phyloP scores from a whole-genome alignment of 2,329 filamentous ascomycete genomes.

The Colletotrichum nymphaeae region DNA sequence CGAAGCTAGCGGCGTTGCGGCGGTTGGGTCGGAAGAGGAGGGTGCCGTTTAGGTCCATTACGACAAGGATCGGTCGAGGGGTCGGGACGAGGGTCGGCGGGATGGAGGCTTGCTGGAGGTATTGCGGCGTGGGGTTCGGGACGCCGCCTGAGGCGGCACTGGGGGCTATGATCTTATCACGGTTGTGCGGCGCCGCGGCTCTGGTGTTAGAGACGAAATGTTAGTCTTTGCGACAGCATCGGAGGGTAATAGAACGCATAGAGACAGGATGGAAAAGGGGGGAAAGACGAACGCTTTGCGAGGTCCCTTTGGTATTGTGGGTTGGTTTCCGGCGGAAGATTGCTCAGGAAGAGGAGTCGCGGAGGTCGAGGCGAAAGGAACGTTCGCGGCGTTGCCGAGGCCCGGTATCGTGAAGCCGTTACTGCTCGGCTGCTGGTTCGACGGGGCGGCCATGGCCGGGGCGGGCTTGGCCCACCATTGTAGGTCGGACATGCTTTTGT shows the following conservation, averaged over 20 bases:
- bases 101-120: conserved; percentile 66
- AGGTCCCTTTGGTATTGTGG: background rate
- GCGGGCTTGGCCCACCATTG: conserved; percentile 33
- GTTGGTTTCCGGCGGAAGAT: background rate
- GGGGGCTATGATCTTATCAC: conserved; percentile 39
- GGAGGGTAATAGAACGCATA: background rate
- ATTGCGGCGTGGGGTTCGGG: conserved; percentile 69
- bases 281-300: background rate
- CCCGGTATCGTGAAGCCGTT: conserved; percentile 31
- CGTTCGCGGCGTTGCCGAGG: conserved; percentile 26
- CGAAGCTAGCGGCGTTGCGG: conserved; percentile 60
- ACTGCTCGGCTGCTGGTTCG: conserved; percentile 7
- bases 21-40: conserved; percentile 77
- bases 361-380: background rate
- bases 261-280: background rate
- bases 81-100: conserved; percentile 52
- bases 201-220: background rate
- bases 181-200: background rate
- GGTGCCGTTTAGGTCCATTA: conserved; percentile 95
- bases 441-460: background rate
- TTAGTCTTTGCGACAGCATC: background rate
- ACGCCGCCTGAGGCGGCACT: conserved; percentile 64
- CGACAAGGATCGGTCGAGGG: conserved; percentile 77
- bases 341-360: background rate
- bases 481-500: conserved; percentile 21